phyloP scores from a whole-genome alignment of 495 filamentous ascomycete genomes.

The Penicillium coprophilum region DNA sequence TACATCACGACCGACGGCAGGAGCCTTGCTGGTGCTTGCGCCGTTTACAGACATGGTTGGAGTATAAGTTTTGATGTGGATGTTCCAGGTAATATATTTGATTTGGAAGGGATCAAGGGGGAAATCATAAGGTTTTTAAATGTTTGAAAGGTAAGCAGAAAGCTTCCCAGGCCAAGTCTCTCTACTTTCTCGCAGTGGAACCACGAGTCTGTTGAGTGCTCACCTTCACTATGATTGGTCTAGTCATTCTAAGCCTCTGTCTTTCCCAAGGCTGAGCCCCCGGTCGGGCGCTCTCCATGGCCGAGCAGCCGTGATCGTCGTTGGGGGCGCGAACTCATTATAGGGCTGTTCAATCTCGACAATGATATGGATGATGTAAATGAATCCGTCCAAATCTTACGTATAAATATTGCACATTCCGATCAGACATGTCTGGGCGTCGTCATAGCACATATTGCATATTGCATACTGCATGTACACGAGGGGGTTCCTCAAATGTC shows the following conservation, averaged over 20 bases:
- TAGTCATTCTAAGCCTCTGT: slow-evolving; percentile 4
- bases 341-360: too few species aligned
- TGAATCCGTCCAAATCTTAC: slow-evolving; percentile 10
- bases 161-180: too few species aligned
- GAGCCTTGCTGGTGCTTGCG: slow-evolving; percentile 44
- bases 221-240: neutral
- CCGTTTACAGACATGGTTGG: slow-evolving; percentile 33
- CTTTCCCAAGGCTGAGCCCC: slow-evolving; percentile 6
- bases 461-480: slow-evolving; percentile 1
- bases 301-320: slow-evolving; percentile 1
- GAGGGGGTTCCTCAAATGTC: slow-evolving; percentile 26
- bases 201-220: neutral
- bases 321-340: neutral
- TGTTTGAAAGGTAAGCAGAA: slow-evolving; percentile 3
- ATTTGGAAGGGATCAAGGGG: neutral
- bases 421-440: slow-evolving; percentile 6
- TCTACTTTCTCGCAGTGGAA: slow-evolving; percentile 4
- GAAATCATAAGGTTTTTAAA: slow-evolving; percentile 13
- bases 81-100: neutral
- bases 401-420: neutral
- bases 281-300: slow-evolving; percentile 1
- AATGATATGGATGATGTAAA: neutral
- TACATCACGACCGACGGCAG: slow-evolving; percentile 22
- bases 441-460: slow-evolving; percentile 16
- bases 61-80: neutral